Percentiles rank a stretch among this genome's conserved stretches.
Evolutionary conservation across 805 yeast genomes (phyloP).

Genomic region (Danielia oregonensis): DNA sequence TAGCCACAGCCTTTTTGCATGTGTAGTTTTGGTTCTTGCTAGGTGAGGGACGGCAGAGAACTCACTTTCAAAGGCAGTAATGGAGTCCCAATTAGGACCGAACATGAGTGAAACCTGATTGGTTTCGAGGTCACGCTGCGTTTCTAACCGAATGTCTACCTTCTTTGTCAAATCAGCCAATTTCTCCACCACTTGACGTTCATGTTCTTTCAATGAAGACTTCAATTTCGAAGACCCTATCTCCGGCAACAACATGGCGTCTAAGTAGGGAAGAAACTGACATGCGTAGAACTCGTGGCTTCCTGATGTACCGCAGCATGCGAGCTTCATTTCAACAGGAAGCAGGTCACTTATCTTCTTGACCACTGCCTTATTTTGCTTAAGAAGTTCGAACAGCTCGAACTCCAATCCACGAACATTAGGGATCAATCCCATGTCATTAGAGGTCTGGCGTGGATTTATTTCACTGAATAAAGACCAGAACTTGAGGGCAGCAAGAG

Average conservation of each 20-base stretch:
- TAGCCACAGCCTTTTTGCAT: conserved; percentile 27
- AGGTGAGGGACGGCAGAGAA: conserved; percentile 14
- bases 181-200: conserved; percentile 29
- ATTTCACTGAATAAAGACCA: conserved; percentile 64
- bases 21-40: conserved; percentile 19
- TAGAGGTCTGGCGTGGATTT: conserved; percentile 24
- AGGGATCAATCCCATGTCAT: conserved; percentile 23
- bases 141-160: conserved; percentile 39
- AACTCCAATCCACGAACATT: conserved; percentile 33
- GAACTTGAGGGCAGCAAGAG: conserved; percentile 57
- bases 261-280: conserved; percentile 33
- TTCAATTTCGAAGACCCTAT: conserved; percentile 20
- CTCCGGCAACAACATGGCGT: conserved; percentile 29
- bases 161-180: conserved; percentile 36
- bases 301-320: conserved; percentile 24
- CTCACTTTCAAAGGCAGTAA: conserved; percentile 23
- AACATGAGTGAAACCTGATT: conserved; percentile 24
- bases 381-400: conserved; percentile 34
- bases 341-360: conserved; percentile 26
- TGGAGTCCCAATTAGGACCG: conserved; percentile 34
- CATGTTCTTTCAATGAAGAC: conserved; percentile 23
- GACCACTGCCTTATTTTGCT: conserved; percentile 30
- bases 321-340: conserved; percentile 24
- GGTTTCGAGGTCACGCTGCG: conserved; percentile 31
- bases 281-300: conserved; percentile 22